These are phyloP conservation scores for Mallotus repandus DNA, from an alignment of 441 rosid genomes.

Conservation along the genomic window DNA sequence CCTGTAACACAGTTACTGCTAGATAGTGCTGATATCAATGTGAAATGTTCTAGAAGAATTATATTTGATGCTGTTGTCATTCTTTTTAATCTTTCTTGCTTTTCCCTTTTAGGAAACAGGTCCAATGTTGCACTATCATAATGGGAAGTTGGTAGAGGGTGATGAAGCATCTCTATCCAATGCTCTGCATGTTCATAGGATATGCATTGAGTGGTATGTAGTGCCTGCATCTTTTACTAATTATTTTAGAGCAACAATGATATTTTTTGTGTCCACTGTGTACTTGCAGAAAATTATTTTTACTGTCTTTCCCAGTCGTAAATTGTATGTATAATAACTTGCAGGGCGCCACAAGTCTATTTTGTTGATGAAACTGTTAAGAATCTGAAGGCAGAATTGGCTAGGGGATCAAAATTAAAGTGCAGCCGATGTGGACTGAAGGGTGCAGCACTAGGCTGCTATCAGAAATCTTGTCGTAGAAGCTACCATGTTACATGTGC, in stretches of 20 bases:
- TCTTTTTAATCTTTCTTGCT: neutral
- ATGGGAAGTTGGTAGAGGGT: conserved; percentile 53
- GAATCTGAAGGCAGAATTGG: conserved; percentile 73
- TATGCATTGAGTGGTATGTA: conserved; percentile 75
- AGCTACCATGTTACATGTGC: conserved; percentile 92
- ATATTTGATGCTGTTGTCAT: neutral
- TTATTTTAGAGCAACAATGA: neutral
- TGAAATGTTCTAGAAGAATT: too few species aligned
- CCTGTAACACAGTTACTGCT: neutral
- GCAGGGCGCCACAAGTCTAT: conserved; percentile 88
- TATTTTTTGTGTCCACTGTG: neutral
- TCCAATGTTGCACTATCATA: conserved; percentile 61
- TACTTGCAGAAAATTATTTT: neutral
- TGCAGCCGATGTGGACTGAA: conserved; percentile 69
- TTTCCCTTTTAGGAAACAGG: conserved; percentile 54
- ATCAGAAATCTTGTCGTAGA: conserved; percentile 62
- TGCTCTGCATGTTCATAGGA: conserved; percentile 68
- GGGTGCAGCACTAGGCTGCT: conserved; percentile 93
- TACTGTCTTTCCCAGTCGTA: neutral
- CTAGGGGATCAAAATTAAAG: conserved; percentile 74
- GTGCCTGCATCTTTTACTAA: conserved; percentile 2
- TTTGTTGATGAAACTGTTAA: conserved; percentile 53
- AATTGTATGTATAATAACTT: conserved; percentile 11
- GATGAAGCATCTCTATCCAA: conserved; percentile 39
- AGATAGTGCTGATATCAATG: neutral